Conservation (phyloP, 345 rosid species). For the Trapa bicornis region DNA sequence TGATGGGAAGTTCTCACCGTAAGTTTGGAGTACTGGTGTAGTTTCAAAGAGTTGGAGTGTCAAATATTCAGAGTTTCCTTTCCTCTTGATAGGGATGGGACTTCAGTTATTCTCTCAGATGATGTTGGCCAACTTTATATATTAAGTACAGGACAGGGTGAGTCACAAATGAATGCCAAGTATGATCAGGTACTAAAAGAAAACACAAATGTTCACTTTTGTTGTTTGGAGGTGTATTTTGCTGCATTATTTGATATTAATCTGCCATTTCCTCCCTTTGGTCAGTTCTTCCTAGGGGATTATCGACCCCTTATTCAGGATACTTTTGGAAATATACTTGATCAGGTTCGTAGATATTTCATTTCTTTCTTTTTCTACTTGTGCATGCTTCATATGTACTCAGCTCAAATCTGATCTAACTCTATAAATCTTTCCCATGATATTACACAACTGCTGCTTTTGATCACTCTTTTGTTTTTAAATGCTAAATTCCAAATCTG, state of each 20-base stretch:
- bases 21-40: slow-evolving; percentile 21
- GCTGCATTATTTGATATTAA: slow-evolving; percentile 7
- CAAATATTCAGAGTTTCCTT: background rate
- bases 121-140: slow-evolving; percentile 93
- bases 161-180: slow-evolving; percentile 84
- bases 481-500: background rate
- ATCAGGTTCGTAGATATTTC: slow-evolving; percentile 52
- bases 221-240: slow-evolving; percentile 1
- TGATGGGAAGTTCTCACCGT: slow-evolving; percentile 99
- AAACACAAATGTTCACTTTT: slow-evolving; percentile 5
- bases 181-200: slow-evolving; percentile 74
- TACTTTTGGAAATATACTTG: slow-evolving; percentile 70
- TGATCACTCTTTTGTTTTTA: background rate
- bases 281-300: slow-evolving; percentile 95
- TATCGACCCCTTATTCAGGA: slow-evolving; percentile 91
- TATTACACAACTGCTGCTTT: background rate
- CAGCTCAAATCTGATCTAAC: background rate
- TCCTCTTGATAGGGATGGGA: slow-evolving; percentile 58
- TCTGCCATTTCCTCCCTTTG: slow-evolving; percentile 8
- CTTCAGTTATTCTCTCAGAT: slow-evolving; percentile 93
- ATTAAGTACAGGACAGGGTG: slow-evolving; percentile 95
- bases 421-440: background rate
- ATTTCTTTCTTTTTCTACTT: background rate
- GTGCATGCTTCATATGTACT: background rate
- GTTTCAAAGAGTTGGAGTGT: background rate